phyloP scores from a whole-genome alignment of 306 rosid genomes.

The Cicer arietinum region DNA sequence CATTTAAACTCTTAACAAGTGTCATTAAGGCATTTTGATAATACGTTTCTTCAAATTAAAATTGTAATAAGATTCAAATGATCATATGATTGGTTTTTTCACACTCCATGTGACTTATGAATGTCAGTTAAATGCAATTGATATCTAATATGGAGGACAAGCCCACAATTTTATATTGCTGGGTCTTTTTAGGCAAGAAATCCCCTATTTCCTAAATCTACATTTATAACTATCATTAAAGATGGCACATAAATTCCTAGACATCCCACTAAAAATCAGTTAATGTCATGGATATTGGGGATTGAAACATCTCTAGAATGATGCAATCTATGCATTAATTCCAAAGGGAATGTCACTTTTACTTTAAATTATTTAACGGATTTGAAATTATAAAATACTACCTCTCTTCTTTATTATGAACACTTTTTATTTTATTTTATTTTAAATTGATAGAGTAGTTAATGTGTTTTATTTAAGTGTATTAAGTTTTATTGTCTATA shows the following conservation, averaged over 20 bases:
- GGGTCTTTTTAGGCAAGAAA: constrained; percentile 44
- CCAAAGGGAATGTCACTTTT: constrained; percentile 41
- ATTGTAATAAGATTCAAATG: background rate
- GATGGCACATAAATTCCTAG: constrained; percentile 51
- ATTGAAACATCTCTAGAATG: constrained; percentile 19
- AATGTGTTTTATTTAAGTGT: no score
- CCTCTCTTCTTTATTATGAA: no score
- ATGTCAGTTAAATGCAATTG: constrained; percentile 41
- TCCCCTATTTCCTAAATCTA: constrained; percentile 47
- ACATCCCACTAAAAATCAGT: constrained; percentile 50
- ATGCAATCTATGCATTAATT: constrained; percentile 25
- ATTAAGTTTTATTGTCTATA: no score
- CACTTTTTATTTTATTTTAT: no score
- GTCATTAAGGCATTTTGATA: no score
- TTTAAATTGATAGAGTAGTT: no score
- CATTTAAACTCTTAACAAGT: no score
- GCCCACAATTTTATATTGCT: constrained; percentile 33
- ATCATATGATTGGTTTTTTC: constrained; percentile 11
- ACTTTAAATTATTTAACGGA: background rate
- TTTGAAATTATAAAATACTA: constrained; percentile 27
- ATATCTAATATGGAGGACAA: constrained; percentile 30
- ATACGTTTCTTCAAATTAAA: no score
- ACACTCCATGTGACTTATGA: constrained; percentile 48
- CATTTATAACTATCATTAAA: constrained; percentile 49
- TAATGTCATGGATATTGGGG: constrained; percentile 39